These are phyloP conservation scores for Fusarium siculi DNA, from an alignment of 2,329 filamentous ascomycete genomes.

Conservation along the genomic window DNA sequence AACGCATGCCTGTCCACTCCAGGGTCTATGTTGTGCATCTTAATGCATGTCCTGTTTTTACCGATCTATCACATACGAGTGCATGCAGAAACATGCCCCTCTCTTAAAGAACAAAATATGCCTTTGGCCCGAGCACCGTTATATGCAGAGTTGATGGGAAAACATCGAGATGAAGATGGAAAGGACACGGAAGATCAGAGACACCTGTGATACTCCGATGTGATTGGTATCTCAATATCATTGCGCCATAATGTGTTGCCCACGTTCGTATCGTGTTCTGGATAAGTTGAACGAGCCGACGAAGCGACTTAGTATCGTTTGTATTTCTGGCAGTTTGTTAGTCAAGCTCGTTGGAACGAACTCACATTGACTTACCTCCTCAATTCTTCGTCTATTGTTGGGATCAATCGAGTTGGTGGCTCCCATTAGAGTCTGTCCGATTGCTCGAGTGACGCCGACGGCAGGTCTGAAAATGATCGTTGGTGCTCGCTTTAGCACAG, in stretches of 20 bases:
- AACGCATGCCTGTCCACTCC: constrained; percentile 10
- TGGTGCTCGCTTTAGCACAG: constrained; percentile 84
- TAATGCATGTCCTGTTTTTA: constrained; percentile 30
- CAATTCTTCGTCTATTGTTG: constrained; percentile 79
- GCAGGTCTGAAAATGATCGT: constrained; percentile 92
- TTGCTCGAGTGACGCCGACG: constrained; percentile 88
- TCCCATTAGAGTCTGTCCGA: constrained; percentile 89
- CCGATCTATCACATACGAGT: constrained; percentile 37
- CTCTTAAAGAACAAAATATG: constrained; percentile 30
- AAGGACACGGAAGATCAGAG: constrained; percentile 3
- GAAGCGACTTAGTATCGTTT: constrained; percentile 53
- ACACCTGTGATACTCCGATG: constrained; percentile 4
- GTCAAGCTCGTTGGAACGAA: background rate
- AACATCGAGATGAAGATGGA: constrained; percentile 13
- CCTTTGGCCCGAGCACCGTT: constrained; percentile 24
- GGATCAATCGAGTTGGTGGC: constrained; percentile 93
- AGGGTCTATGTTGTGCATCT: constrained; percentile 38
- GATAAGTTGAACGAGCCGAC: background rate
- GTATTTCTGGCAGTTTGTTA: constrained; percentile 56
- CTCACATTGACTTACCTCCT: constrained; percentile 78
- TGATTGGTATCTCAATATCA: constrained; percentile 18
- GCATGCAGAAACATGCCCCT: constrained; percentile 18
- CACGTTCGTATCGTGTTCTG: constrained; percentile 8
- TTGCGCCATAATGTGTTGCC: constrained; percentile 22
- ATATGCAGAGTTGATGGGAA: constrained; percentile 14